These are phyloP conservation scores for Gossypium turneri DNA, from an alignment of 345 rosid species.

Conservation along the genomic window DNA sequence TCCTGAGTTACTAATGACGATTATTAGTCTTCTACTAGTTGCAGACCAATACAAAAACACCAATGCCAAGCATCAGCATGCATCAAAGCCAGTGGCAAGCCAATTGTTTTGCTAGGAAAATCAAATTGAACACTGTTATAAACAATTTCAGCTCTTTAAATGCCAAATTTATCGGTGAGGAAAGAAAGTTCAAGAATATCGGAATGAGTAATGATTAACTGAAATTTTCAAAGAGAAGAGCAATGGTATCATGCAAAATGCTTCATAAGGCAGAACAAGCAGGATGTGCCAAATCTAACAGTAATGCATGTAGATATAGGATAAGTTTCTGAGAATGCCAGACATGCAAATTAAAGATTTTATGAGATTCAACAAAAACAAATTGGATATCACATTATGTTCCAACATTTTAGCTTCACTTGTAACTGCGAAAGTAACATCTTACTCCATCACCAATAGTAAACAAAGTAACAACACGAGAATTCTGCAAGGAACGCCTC, in stretches of 20 bases:
- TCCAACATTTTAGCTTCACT: constrained; percentile 1
- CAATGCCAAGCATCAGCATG: neutral
- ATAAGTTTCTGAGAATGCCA: neutral
- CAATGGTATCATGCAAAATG: neutral
- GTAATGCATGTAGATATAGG: neutral
- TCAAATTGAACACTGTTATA: neutral
- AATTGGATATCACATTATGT: neutral
- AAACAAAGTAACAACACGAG: constrained; percentile 44
- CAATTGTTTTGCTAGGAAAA: constrained; percentile 1
- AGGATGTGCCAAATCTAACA: neutral
- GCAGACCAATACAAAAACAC: neutral
- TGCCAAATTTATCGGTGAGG: neutral
- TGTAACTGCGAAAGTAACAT: neutral
- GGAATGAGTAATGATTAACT: neutral
- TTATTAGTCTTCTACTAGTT: neutral
- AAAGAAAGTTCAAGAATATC: neutral
- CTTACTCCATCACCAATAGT: constrained; percentile 80
- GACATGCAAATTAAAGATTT: neutral
- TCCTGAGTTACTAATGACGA: too few relatives aligned
- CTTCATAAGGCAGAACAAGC: neutral
- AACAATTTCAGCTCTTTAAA: neutral
- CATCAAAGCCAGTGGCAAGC: neutral
- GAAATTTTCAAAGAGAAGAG: neutral
- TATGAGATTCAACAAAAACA: neutral
- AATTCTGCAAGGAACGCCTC: constrained; percentile 65